Evolutionary conservation across 1,139 yeast genomes (phyloP).

Genomic region (Pichia sp.): DNA sequence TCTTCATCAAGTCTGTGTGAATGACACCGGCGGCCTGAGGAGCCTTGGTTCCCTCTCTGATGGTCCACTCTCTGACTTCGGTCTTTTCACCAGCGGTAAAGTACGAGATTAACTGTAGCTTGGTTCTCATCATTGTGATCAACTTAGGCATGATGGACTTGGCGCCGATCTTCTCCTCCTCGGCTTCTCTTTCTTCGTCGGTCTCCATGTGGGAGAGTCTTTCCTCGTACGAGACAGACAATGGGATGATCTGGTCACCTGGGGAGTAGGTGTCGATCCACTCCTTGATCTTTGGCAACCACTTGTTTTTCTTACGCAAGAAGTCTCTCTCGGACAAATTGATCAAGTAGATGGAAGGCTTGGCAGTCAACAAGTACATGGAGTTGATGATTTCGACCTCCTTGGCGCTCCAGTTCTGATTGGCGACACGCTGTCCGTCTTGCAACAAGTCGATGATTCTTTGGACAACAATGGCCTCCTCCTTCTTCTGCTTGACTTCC

Average conservation of each 20-base stretch:
- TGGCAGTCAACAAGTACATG: constrained; percentile 87
- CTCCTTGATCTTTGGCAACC: constrained; percentile 83
- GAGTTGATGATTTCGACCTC: constrained; percentile 87
- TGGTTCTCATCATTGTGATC: constrained; percentile 76
- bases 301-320: constrained; percentile 96
- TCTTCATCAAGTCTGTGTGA: constrained; percentile 73
- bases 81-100: constrained; percentile 77
- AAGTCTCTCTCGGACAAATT: constrained; percentile 92
- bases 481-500: constrained; percentile 92
- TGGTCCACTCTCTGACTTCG: constrained; percentile 87
- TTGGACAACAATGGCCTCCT: constrained; percentile 79
- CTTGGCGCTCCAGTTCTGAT: constrained; percentile 82
- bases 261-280: constrained; percentile 95
- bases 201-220: constrained; percentile 82
- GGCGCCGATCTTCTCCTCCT: constrained; percentile 82
- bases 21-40: constrained; percentile 89
- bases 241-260: constrained; percentile 92
- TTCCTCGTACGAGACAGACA: constrained; percentile 90
- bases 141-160: constrained; percentile 85
- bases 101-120: constrained; percentile 75
- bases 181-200: constrained; percentile 89
- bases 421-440: constrained; percentile 85
- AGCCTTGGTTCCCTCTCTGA: constrained; percentile 78
- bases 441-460: constrained; percentile 72
- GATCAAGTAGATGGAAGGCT: constrained; percentile 92